Evolutionary conservation across 257 asterid genomes (phyloP).

Genomic region (Przewalskia tangutica): DNA sequence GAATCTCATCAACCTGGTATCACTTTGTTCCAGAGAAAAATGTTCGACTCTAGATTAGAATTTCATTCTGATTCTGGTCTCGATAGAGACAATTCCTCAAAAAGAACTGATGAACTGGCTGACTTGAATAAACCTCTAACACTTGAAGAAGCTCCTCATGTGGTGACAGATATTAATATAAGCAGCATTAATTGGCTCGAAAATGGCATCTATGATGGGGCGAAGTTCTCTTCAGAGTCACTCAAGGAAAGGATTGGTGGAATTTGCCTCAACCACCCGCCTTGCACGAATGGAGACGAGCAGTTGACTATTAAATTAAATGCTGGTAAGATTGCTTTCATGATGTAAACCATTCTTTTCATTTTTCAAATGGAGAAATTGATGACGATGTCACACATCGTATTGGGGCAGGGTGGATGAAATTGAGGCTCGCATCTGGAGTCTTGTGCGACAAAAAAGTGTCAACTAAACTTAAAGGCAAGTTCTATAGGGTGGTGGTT

Average conservation of each 20-base stretch:
- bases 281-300: conserved; percentile 20
- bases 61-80: conserved; percentile 14
- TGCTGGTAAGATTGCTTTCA: conserved; percentile 29
- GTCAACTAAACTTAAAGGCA: no score
- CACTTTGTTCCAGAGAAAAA: conserved; percentile 7
- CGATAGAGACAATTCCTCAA: conserved; percentile 3
- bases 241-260: conserved; percentile 10
- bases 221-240: conserved; percentile 20
- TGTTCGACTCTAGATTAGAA: conserved; percentile 14
- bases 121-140: conserved; percentile 22
- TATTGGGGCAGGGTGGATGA: no score
- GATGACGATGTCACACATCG: no score
- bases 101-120: conserved; percentile 16
- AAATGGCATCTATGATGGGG: conserved; percentile 14
- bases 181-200: background rate
- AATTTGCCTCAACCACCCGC: conserved; percentile 14
- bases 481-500: no score
- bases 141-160: conserved; percentile 6
- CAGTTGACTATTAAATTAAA: conserved; percentile 14
- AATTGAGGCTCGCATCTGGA: no score
- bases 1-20: conserved; percentile 5
- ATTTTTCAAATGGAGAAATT: no score
- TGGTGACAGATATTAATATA: conserved; percentile 7
- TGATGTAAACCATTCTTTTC: background rate
- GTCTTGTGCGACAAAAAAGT: no score